phyloP scores from a whole-genome alignment of 208 protist genomes.

The Crithidia acanthocephali region DNA sequence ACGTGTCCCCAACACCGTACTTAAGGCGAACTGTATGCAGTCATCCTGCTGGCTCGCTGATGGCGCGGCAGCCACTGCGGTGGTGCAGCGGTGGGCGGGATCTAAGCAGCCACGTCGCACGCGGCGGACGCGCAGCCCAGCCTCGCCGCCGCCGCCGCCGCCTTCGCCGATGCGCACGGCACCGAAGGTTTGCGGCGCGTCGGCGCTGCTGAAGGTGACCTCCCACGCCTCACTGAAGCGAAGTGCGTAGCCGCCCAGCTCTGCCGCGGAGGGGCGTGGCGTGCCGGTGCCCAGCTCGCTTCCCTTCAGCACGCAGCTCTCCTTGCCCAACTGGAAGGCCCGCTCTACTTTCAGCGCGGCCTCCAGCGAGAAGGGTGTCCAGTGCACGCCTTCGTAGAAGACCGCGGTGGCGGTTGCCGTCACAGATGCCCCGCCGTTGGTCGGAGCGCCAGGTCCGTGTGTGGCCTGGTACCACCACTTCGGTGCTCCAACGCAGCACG shows the following conservation, averaged over 20 bases:
- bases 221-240: slow-evolving; percentile 47
- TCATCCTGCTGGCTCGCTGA: not conserved
- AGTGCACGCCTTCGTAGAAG: slow-evolving; percentile 36
- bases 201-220: slow-evolving; percentile 77
- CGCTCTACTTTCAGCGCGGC: slow-evolving; percentile 58
- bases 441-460: not conserved
- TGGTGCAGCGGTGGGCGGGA: slow-evolving; percentile 34
- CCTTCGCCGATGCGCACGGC: slow-evolving; percentile 57
- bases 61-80: slow-evolving; percentile 29
- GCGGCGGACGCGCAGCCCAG: slow-evolving; percentile 27
- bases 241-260: slow-evolving; percentile 28
- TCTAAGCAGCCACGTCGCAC: slow-evolving; percentile 32
- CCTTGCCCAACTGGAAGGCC: slow-evolving; percentile 56
- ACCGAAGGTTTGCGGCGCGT: slow-evolving; percentile 82
- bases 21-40: slow-evolving; percentile 48
- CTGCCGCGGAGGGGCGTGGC: slow-evolving; percentile 23
- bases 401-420: slow-evolving; percentile 11
- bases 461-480: slow-evolving; percentile 84
- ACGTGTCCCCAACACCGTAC: slow-evolving; percentile 9
- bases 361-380: slow-evolving; percentile 61
- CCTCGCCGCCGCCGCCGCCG: slow-evolving; percentile 27
- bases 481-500: slow-evolving; percentile 79
- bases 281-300: slow-evolving; percentile 43
- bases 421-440: not conserved
- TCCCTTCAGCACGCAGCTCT: slow-evolving; percentile 42